Percentiles rank a stretch among this genome's conserved stretches.
Evolutionary conservation across 768 basidiomycete genomes (phyloP).

Genomic region (Mycena haematopus): DNA sequence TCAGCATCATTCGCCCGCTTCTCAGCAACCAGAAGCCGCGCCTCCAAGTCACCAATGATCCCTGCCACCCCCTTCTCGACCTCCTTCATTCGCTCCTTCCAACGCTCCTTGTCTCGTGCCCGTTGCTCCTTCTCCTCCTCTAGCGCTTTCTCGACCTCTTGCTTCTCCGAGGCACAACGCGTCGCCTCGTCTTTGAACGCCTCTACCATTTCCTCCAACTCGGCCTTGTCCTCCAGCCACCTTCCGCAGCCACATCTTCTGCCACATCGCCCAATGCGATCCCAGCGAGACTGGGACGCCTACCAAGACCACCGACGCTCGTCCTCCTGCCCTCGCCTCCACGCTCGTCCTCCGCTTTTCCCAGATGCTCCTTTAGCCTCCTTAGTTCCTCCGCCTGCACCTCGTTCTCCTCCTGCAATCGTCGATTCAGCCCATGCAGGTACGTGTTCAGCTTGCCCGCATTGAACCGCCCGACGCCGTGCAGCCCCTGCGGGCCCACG

Average conservation of each 20-base stretch:
- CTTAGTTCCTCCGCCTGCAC: constrained; percentile 60
- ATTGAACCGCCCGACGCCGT: constrained; percentile 81
- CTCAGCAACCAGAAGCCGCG: constrained; percentile 59
- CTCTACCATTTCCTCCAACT: constrained; percentile 58
- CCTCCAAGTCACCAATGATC: constrained; percentile 71
- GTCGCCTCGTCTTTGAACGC: constrained; percentile 56
- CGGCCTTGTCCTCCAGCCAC: constrained; percentile 76
- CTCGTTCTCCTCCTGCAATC: constrained; percentile 87
- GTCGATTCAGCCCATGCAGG: constrained; percentile 82
- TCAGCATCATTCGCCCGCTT: constrained; percentile 47
- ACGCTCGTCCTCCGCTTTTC: constrained; percentile 56
- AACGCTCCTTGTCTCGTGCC: constrained; percentile 70
- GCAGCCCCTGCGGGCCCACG: constrained; percentile 57
- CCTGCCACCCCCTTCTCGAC: constrained; percentile 73
- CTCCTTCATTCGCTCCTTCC: constrained; percentile 73
- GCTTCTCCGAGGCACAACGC: constrained; percentile 53
- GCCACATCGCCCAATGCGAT: constrained; percentile 62
- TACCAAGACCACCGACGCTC: constrained; percentile 45
- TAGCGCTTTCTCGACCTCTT: constrained; percentile 51
- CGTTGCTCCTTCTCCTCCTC: constrained; percentile 63
- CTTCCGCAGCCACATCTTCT: constrained; percentile 68
- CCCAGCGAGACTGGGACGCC: constrained; percentile 60
- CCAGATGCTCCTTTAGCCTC: constrained; percentile 62
- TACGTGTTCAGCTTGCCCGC: constrained; percentile 86
- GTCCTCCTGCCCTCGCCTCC: constrained; percentile 40